phyloP scores from a whole-genome alignment of 495 filamentous ascomycete species.

The Cairneyella variabilis region DNA sequence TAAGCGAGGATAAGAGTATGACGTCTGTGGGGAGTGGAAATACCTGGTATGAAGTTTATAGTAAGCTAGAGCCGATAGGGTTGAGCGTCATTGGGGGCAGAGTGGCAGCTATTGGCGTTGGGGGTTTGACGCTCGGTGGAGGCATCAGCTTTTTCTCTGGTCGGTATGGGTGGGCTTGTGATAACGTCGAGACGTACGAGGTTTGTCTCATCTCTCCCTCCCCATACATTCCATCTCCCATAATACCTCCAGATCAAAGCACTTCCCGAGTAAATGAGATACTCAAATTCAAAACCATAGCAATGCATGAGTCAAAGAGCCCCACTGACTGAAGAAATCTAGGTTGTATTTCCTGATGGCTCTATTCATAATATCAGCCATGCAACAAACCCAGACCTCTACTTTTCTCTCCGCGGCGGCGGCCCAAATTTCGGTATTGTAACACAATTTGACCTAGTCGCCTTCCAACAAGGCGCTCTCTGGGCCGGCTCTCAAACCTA shows the following conservation, averaged over 20 bases:
- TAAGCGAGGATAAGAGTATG: slow-evolving; percentile 30
- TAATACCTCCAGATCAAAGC: too few species aligned
- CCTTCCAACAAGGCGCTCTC: background rate
- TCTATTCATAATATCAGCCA: slow-evolving; percentile 33
- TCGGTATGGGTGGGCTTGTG: slow-evolving; percentile 40
- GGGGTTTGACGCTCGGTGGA: slow-evolving; percentile 22
- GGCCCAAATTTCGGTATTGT: slow-evolving; percentile 52
- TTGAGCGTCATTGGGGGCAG: slow-evolving; percentile 41
- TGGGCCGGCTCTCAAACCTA: background rate
- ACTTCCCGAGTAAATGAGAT: too few species aligned
- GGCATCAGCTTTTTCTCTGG: slow-evolving; percentile 20
- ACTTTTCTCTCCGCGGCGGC: slow-evolving; percentile 51
- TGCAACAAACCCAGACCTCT: slow-evolving; percentile 41
- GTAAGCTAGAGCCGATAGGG: slow-evolving; percentile 39
- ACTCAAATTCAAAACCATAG: too few species aligned
- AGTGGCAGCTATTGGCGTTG: slow-evolving; percentile 17
- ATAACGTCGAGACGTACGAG: slow-evolving; percentile 44
- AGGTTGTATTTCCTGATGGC: slow-evolving; percentile 47
- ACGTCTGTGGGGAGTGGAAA: slow-evolving; percentile 42
- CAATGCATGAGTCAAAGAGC: too few species aligned
- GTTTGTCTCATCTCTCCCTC: slow-evolving; percentile 17
- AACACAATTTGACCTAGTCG: slow-evolving; percentile 38
- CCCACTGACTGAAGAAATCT: background rate
- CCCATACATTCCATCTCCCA: background rate
- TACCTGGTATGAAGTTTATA: slow-evolving; percentile 49